Evolutionary conservation across 2,329 filamentous ascomycete species (phyloP).

Genomic region (Scedosporium dehoogii): DNA sequence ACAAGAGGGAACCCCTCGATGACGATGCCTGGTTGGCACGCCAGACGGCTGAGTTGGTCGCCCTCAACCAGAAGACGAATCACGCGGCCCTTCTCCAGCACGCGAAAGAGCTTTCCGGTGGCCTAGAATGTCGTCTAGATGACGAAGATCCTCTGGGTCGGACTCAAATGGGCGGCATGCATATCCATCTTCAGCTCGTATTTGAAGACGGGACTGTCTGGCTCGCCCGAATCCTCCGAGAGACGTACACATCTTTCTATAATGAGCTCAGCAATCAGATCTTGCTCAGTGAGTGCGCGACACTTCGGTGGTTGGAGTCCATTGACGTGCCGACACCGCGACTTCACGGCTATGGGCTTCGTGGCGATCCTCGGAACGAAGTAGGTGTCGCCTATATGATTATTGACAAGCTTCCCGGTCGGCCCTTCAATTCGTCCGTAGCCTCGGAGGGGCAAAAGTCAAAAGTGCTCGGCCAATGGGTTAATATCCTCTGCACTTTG

Average conservation of each 20-base stretch:
- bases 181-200: conserved; percentile 9
- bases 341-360: conserved; percentile 15
- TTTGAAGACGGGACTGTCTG: conserved; percentile 9
- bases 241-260: conserved; percentile 7
- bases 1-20: conserved; percentile 10
- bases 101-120: conserved; percentile 9
- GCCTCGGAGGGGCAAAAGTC: conserved; percentile 12
- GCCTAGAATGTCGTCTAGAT: conserved; percentile 10
- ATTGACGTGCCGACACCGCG: conserved; percentile 13
- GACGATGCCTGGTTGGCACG: conserved; percentile 12
- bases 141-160: conserved; percentile 9
- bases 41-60: conserved; percentile 11
- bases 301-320: conserved; percentile 15
- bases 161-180: conserved; percentile 8
- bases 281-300: conserved; percentile 10
- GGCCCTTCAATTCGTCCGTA: conserved; percentile 11
- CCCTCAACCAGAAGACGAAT: conserved; percentile 9
- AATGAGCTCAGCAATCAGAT: conserved; percentile 7
- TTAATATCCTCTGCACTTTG: conserved; percentile 9
- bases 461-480: conserved; percentile 14
- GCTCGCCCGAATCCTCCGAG: conserved; percentile 8
- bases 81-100: conserved; percentile 4
- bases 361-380: conserved; percentile 12
- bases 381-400: conserved; percentile 18
- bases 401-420: conserved; percentile 16